phyloP scores from a whole-genome alignment of 768 basidiomycete genomes.

The Serendipita vermifera region DNA sequence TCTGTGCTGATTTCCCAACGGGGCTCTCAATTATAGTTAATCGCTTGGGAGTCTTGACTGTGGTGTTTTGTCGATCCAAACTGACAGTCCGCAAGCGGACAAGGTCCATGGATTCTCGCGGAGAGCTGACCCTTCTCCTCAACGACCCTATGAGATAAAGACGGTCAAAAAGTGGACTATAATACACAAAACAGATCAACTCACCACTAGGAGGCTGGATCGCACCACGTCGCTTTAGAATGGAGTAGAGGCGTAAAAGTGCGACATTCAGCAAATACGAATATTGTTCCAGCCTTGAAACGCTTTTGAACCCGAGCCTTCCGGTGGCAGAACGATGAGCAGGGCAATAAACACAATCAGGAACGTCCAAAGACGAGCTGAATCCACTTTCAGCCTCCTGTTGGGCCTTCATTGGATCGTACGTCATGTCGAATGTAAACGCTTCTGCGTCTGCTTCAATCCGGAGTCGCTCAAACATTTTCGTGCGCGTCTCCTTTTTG shows the following conservation, averaged over 20 bases:
- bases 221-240: slow-evolving; percentile 78
- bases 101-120: slow-evolving; percentile 71
- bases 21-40: slow-evolving; percentile 95
- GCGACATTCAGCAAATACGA: slow-evolving; percentile 96
- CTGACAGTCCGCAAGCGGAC: slow-evolving; percentile 69
- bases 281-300: slow-evolving; percentile 92
- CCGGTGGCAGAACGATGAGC: slow-evolving; percentile 61
- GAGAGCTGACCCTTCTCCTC: neutral
- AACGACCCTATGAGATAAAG: neutral
- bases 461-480: neutral
- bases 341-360: slow-evolving; percentile 46
- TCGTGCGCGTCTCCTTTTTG: neutral
- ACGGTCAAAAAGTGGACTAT: neutral
- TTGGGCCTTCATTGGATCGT: no score
- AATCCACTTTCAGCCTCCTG: neutral
- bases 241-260: slow-evolving; percentile 74
- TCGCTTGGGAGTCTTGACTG: slow-evolving; percentile 79
- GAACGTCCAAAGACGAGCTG: neutral
- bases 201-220: slow-evolving; percentile 40
- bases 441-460: neutral
- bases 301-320: slow-evolving; percentile 74
- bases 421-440: neutral
- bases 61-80: slow-evolving; percentile 94
- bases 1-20: slow-evolving; percentile 68
- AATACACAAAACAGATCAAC: neutral